Percentiles rank a stretch among this genome's conserved stretches.
These are phyloP conservation scores for Xylaria sp. DNA, from an alignment of 2,329 filamentous ascomycete genomes.

Conservation along the genomic window DNA sequence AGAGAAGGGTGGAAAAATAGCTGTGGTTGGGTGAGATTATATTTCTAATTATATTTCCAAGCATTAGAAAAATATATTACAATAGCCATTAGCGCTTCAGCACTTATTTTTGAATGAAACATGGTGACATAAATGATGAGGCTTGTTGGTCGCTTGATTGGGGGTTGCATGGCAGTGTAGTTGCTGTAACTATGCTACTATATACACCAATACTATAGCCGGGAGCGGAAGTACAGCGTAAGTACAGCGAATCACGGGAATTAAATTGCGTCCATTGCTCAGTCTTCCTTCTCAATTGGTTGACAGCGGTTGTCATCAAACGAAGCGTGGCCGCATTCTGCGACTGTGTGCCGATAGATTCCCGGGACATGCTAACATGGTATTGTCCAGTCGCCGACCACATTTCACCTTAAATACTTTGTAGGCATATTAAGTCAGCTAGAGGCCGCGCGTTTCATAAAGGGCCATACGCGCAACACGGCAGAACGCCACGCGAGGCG, in stretches of 20 bases:
- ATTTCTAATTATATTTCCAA: too few relatives aligned
- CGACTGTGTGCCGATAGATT: not conserved
- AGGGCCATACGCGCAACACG: constrained; percentile 4
- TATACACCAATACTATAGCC: not conserved
- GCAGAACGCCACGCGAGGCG: not conserved
- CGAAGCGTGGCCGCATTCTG: too few relatives aligned
- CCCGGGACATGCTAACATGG: too few relatives aligned
- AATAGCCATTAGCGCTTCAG: not conserved
- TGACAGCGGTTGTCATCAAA: too few relatives aligned
- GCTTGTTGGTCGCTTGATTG: not conserved
- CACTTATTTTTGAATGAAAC: not conserved
- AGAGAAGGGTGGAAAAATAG: not conserved
- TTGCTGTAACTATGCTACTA: not conserved
- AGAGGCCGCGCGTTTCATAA: constrained; percentile 5
- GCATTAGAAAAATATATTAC: too few relatives aligned
- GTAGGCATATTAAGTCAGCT: constrained; percentile 4
- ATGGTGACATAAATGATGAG: not conserved
- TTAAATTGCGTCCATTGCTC: too few relatives aligned
- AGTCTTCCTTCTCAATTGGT: too few relatives aligned
- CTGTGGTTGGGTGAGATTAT: not conserved
- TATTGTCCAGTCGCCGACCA: not conserved
- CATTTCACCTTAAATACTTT: not conserved
- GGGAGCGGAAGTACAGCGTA: too few relatives aligned
- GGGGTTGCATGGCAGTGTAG: not conserved
- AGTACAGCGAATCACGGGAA: too few relatives aligned